Evolutionary conservation across 2,329 filamentous ascomycete genomes (phyloP).

Genomic region (Cladosporium sp.): DNA sequence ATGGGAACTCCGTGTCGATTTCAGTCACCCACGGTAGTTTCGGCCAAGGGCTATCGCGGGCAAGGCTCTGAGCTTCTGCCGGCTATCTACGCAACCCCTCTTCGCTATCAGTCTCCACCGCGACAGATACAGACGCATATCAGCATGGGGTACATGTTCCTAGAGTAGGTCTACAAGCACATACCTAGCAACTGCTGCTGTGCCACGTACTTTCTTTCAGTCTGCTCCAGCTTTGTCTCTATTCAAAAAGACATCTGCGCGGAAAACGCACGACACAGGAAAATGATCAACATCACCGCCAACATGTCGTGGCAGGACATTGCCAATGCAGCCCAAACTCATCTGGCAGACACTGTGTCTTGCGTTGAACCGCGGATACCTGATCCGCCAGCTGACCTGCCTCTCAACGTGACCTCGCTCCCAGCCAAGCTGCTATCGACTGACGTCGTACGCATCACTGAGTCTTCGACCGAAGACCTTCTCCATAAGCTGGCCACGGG

Average conservation of each 20-base stretch:
- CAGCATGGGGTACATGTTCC: no score
- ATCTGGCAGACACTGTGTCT: constrained; percentile 42
- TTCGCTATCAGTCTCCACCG: neutral
- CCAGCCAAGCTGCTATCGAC: constrained; percentile 41
- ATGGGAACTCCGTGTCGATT: no score
- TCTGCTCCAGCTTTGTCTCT: no score
- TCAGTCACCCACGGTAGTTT: neutral
- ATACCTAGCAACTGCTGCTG: no score
- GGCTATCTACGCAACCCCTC: neutral
- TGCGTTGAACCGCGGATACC: constrained; percentile 37
- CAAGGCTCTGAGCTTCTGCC: neutral
- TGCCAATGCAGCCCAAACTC: constrained; percentile 19
- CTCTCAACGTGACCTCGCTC: constrained; percentile 41
- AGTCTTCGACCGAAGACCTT: constrained; percentile 40
- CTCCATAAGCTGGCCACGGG: constrained; percentile 39
- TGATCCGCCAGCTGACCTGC: constrained; percentile 30
- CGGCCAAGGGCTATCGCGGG: neutral
- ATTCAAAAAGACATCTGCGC: no score
- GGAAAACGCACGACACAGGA: no score
- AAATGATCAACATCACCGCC: neutral
- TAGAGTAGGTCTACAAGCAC: no score
- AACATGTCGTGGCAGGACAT: constrained; percentile 1
- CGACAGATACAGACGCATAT: no score
- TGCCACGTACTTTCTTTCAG: no score
- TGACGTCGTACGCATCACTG: constrained; percentile 47